Evolutionary conservation across 495 filamentous ascomycete species (phyloP), one percentile per base, ranked within the genome.

Genomic region (Pyronema domesticum): DNA sequence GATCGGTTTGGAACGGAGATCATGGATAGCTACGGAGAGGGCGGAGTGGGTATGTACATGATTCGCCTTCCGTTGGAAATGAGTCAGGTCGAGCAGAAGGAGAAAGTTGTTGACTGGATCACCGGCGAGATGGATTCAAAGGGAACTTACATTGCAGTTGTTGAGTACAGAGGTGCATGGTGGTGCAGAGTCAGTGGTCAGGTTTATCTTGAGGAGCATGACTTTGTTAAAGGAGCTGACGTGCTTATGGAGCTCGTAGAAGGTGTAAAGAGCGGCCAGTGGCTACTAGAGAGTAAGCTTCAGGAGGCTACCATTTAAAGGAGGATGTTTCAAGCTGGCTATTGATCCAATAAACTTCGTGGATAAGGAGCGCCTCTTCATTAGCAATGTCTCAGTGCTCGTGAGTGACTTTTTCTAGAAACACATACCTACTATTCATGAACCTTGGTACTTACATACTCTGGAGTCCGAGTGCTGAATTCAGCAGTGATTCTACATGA

Each of bases 101-200:
- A 56, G 17, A 59, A 58, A 10, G 61, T 78, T 1, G 61, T 62
- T 3, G 14, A 58, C 7, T 67, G 61, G 42, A 54, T 71, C 5
- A 67, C 75, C 60, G 63, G 68, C 36, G 70, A 51, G 17, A 57
- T 86, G 48, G 65, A 72, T 0, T 76, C 86, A 37, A 79, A 79
- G 60, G 70, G 81, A 37, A 87, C 86, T 0, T 89, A 83, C 65
- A 69, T 89, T 30, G 72, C 80, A 0, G 60, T 85, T 7, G 78
- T 75, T 49, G 67, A 68, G 7, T 81, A 86, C 64, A 70, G 67
- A 2, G 74, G 73, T 1, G 68, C 68, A 30, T 72, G 76, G 61
- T 95, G 83, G 85, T 73, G 73, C 4, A 70, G 89, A 33, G 59
- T 94, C 37, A 86, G 81, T 64, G 86, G 74, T 10, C 86, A 94